Base-by-base conservation (phyloP, 2,329 filamentous ascomycete genomes). In the Botrytis elliptica region DNA sequence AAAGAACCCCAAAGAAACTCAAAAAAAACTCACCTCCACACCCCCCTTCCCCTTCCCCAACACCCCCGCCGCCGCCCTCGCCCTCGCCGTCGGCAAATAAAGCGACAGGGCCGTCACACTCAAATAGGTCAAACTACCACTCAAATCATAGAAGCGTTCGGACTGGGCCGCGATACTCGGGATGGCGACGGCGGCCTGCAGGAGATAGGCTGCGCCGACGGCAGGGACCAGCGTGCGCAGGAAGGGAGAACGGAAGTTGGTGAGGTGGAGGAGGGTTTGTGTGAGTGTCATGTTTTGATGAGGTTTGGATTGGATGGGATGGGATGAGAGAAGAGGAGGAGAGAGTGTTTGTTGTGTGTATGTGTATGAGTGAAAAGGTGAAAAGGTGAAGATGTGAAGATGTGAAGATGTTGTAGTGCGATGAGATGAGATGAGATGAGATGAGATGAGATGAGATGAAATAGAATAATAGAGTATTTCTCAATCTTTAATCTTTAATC, bases 141-240 rank as follows among this genome's bases (percentile, higher is more conserved):
- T 82, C 79, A 91, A 81, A 79, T 93, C 91, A 80, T 91, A 93
- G 84, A 91, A 91, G 55, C 88, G 86, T 79, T 93, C 91, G 10
- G 88, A 87, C 78, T 89, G 86, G 46, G 84, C 83, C 40, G 86
- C 76, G 75, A 91, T 88, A 9, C 89, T 91, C 8, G 91, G 91
- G 2, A 90, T 80, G 7, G 88, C 90, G 10, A 89, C 87, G 59
- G 86, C 88, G 14, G 86, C 84, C 82, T 92, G 91, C 65, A 92
- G 84, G 2, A 87, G 88, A 77, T 90, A 90, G 2, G 90, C 90
- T 16, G 90, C 86, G 9, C 86, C 86, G 20, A 91, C 85, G 52
- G 86, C 86, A 2, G 90, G 91, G 3, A 91, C 84, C 16, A 91
- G 82, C 0, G 88, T 91, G 62, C 89, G 85, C 20, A 92, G 84